Evolutionary conservation across 2,329 filamentous ascomycete species (phyloP).

Genomic region (Leptosphaerulina australis): DNA sequence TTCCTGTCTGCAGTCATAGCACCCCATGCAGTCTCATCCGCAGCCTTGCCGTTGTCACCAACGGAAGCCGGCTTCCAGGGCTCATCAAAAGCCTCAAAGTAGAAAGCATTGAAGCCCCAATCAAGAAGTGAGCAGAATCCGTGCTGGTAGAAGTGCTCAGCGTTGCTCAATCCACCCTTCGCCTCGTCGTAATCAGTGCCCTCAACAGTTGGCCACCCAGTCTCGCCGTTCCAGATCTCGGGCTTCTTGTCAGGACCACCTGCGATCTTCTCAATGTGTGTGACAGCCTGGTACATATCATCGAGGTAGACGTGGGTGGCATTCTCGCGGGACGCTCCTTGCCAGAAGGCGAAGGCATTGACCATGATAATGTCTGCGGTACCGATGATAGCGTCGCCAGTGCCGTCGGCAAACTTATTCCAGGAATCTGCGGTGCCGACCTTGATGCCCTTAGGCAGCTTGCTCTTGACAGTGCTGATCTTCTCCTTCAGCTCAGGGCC

Average conservation of each 20-base stretch:
- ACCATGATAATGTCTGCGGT: slow-evolving; percentile 67
- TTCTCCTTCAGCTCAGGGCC: slow-evolving; percentile 64
- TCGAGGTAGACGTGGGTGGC: slow-evolving; percentile 69
- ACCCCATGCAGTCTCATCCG: slow-evolving; percentile 73
- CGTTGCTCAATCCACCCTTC: slow-evolving; percentile 64
- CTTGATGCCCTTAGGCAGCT: slow-evolving; percentile 59
- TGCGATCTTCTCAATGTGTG: slow-evolving; percentile 65
- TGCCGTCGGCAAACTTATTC: slow-evolving; percentile 74
- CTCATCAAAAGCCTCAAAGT: slow-evolving; percentile 77
- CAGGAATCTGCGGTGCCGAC: slow-evolving; percentile 74
- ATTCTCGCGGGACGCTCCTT: slow-evolving; percentile 64
- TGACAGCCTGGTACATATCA: slow-evolving; percentile 68
- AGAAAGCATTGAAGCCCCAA: slow-evolving; percentile 73
- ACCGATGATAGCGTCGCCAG: slow-evolving; percentile 67
- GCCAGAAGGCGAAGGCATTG: slow-evolving; percentile 78
- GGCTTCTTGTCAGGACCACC: slow-evolving; percentile 59
- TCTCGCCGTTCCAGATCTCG: slow-evolving; percentile 60
- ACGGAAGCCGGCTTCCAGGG: slow-evolving; percentile 69
- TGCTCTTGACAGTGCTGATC: slow-evolving; percentile 65
- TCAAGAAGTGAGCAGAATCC: slow-evolving; percentile 68
- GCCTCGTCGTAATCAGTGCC: slow-evolving; percentile 68
- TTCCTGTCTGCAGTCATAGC: slow-evolving; percentile 66
- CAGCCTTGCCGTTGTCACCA: slow-evolving; percentile 66
- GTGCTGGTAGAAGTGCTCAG: slow-evolving; percentile 64
- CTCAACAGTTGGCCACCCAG: slow-evolving; percentile 46